Percentiles rank a stretch among this genome's conserved stretches.
phyloP scores from a whole-genome alignment of 2,329 filamentous ascomycete genomes.

The Harringtonia lauricola region DNA sequence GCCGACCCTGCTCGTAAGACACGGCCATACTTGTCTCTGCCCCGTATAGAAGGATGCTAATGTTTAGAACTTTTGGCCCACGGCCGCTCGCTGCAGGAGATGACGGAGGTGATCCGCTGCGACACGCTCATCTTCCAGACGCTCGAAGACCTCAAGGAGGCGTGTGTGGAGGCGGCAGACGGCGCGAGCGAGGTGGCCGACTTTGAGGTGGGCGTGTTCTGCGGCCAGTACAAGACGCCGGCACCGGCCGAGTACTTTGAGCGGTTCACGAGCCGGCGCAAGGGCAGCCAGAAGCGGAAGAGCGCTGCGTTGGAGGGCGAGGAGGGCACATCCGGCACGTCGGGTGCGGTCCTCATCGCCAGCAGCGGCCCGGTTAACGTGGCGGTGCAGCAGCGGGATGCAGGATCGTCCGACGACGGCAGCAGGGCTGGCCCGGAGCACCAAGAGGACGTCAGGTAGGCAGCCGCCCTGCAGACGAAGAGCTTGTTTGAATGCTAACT shows the following conservation, averaged over 20 bases:
- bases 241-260: slow-evolving; percentile 75
- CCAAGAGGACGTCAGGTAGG: slow-evolving; percentile 11
- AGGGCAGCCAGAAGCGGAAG: slow-evolving; percentile 33
- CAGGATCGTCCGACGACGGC: background rate
- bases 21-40: background rate
- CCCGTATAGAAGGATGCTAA: background rate
- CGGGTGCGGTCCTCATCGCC: slow-evolving; percentile 12
- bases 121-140: slow-evolving; percentile 45
- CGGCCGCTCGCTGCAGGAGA: slow-evolving; percentile 25
- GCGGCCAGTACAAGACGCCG: slow-evolving; percentile 73
- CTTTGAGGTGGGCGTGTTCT: slow-evolving; percentile 91
- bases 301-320: slow-evolving; percentile 1
- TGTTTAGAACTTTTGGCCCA: slow-evolving; percentile 12
- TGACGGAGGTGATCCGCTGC: slow-evolving; percentile 30
- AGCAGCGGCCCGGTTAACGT: slow-evolving; percentile 45
- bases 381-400: background rate
- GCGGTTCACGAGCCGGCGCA: slow-evolving; percentile 57
- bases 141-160: slow-evolving; percentile 66
- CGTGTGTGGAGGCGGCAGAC: slow-evolving; percentile 60
- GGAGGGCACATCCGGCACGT: background rate
- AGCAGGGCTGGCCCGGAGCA: slow-evolving; percentile 1
- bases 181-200: slow-evolving; percentile 31
- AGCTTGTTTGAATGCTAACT: too few species aligned
- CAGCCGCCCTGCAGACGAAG: too few species aligned
- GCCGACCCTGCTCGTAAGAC: slow-evolving; percentile 19